phyloP scores from a whole-genome alignment of 805 yeast genomes.

The Yamadazyma laniorum region DNA sequence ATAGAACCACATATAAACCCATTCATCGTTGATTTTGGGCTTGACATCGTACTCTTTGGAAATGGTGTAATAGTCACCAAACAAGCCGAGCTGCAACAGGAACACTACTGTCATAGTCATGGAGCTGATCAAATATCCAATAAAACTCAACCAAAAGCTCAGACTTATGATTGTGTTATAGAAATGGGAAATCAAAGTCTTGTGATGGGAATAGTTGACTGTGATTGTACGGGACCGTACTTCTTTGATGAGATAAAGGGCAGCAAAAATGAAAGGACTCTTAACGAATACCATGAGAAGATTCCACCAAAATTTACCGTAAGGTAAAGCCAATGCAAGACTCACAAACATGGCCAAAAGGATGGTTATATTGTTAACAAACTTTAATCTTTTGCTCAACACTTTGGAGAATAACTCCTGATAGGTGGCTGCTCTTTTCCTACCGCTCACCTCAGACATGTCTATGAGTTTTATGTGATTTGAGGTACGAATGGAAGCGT shows the following conservation, averaged over 20 bases:
- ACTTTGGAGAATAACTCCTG: constrained; percentile 28
- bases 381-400: constrained; percentile 33
- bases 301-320: constrained; percentile 31
- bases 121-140: constrained; percentile 24
- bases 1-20: constrained; percentile 51
- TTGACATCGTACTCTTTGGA: constrained; percentile 39
- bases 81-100: constrained; percentile 27
- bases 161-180: constrained; percentile 20
- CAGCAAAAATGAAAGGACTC: constrained; percentile 30
- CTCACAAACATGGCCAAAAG: constrained; percentile 26
- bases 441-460: constrained; percentile 2
- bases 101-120: constrained; percentile 22
- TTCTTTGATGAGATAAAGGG: constrained; percentile 27
- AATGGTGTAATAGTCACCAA: constrained; percentile 27
- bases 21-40: constrained; percentile 41
- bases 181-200: constrained; percentile 34
- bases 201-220: constrained; percentile 30
- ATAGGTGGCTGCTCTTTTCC: constrained; percentile 11
- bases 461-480: background rate
- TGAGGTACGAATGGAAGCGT: background rate
- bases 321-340: constrained; percentile 26
- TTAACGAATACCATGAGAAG: constrained; percentile 21
- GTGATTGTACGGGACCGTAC: constrained; percentile 24
- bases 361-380: constrained; percentile 29
- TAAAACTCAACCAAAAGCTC: constrained; percentile 16